Evolutionary conservation across 768 basidiomycete genomes (phyloP), one percentile per base, ranked within the genome.

Genomic region (Russula sp.): DNA sequence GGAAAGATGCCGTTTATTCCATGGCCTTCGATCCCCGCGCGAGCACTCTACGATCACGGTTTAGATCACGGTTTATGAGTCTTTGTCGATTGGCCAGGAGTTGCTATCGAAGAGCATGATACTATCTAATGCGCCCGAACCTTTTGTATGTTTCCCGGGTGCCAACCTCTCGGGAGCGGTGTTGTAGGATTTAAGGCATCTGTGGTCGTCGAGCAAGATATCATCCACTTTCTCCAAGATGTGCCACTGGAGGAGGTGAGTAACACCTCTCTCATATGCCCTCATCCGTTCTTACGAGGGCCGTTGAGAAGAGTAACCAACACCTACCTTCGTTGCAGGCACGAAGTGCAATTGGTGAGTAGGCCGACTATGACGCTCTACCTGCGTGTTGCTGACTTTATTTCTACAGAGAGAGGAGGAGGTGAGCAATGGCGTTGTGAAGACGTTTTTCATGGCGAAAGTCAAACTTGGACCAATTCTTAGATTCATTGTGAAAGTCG

Each of bases 201-300:
- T 28, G 49, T 52, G 44, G 59, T 42, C 34, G 55, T 22, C 13
- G 59, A 48, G 34, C 54, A 42, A 54, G 40, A n/a, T 16, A n/a
- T 28, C 64, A 60, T 59, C 32, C 54, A 9, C 59, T 52, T 57
- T 62, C 55, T 68, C 60, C 66, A 57, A 58, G 32, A 90, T 91
- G 89, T 91, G 89, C 73, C 80, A 78, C 73, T 85, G 80, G 81
- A 82, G 87, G 78, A 86, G 88, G 89, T 90, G 67, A 71, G 80
- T 71, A 22, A 51, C 52, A n/a, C 52, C 56, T 60, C 44, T 63
- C 40, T 59, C 51, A 40, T 28, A 56, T 53, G 26, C 59, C 67
- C 49, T 55, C 44, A 55, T 51, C 56, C 38, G 64, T 67, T 58
- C 64, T 71, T 61, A 58, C 67, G 46, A 59, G 52, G 70, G 68